Evolutionary conservation across 192 early-diverging fungal genomes (phyloP), one percentile per base, ranked within the genome.

Genomic region (Mortierella claussenii): DNA sequence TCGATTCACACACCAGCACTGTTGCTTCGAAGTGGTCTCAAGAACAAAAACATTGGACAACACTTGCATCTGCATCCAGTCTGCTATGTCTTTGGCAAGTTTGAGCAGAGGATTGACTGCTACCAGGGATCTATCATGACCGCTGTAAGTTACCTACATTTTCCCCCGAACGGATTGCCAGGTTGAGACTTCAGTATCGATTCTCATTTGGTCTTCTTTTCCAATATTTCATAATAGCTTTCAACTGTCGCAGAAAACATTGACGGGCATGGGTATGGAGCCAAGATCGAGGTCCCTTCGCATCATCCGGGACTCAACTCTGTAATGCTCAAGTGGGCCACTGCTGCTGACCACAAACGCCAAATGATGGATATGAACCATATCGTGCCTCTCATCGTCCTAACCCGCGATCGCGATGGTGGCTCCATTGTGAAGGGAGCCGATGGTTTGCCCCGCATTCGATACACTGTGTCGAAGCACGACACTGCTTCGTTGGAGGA

Each of bases 101-200:
- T 92, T 65, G 85, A 80, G 11, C 75, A 89, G 50, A 69, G 68
- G 43, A 55, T 90, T 23, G 64, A 88, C 11, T 61, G 70, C 6
- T 84, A 84, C 48, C 57, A 81, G 58, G 88, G 87, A 8, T 80
- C 87, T 13, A 90, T 91, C 30, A 90, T 92, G 88, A 92, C 89
- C 1, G 84, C 90, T 15, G 80, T 93, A 62, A 80, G 73, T 60
- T 75, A 40, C 37, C 37, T 13, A 40, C 37, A 10, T 40, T 40
- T 40, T 40, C 13, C 13, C 13, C n/a, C n/a, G n/a, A n/a, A n/a
- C n/a, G n/a, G n/a, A n/a, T n/a, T n/a, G n/a, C n/a, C n/a, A n/a
- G n/a, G n/a, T n/a, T n/a, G n/a, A n/a, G n/a, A n/a, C n/a, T n/a
- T n/a, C n/a, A n/a, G n/a, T n/a, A n/a, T n/a, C n/a, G n/a, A 10